Conservation (phyloP, 768 basidiomycete species). For the Nevesoporus exiguus region DNA sequence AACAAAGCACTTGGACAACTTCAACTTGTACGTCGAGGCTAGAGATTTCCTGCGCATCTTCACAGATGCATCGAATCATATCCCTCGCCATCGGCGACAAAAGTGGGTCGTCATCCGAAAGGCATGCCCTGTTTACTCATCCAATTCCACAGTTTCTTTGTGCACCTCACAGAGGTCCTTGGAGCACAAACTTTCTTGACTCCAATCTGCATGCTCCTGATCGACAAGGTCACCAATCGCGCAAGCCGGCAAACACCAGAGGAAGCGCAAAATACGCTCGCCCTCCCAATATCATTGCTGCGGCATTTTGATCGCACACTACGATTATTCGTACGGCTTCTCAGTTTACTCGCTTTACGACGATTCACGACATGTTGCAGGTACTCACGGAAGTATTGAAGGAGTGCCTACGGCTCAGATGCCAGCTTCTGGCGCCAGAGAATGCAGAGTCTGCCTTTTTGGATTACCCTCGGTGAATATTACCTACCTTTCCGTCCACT, state of each 20-base stretch:
- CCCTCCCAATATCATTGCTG: slow-evolving; percentile 64
- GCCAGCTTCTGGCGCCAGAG: slow-evolving; percentile 38
- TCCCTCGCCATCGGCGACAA: slow-evolving; percentile 89
- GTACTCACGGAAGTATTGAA: slow-evolving; percentile 59
- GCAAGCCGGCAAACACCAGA: slow-evolving; percentile 58
- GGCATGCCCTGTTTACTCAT: slow-evolving; percentile 3
- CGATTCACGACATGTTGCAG: slow-evolving; percentile 34
- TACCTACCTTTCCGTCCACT: not conserved
- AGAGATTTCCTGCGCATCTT: slow-evolving; percentile 87
- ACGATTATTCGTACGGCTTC: slow-evolving; percentile 50
- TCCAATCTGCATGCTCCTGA: slow-evolving; percentile 78
- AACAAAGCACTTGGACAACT: slow-evolving; percentile 45
- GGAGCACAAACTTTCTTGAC: slow-evolving; percentile 79
- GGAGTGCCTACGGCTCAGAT: slow-evolving; percentile 61
- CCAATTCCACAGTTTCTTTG: slow-evolving; percentile 64
- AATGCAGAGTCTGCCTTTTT: slow-evolving; percentile 47
- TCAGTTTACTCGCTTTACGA: not conserved
- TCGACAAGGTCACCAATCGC: slow-evolving; percentile 73
- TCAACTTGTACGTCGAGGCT: slow-evolving; percentile 65
- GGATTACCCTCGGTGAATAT: slow-evolving; percentile 48
- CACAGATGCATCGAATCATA: slow-evolving; percentile 86
- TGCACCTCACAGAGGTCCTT: slow-evolving; percentile 79
- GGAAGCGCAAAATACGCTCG: slow-evolving; percentile 57
- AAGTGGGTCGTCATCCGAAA: slow-evolving; percentile 49
- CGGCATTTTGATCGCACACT: slow-evolving; percentile 48